Evolutionary conservation across 2,329 filamentous ascomycete species (phyloP).

Genomic region (Colletotrichum limetticola): DNA sequence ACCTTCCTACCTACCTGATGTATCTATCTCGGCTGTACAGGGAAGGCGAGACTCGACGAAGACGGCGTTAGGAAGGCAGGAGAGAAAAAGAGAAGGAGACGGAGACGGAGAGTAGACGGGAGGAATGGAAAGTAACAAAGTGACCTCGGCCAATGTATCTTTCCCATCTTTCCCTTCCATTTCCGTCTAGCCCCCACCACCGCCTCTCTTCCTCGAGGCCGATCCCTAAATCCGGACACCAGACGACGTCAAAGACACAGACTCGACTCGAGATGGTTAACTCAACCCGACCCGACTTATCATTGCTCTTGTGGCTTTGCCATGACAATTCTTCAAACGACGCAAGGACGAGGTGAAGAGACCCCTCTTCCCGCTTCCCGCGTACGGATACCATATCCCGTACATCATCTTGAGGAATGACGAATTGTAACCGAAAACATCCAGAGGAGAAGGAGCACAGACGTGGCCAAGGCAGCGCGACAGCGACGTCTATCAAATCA

Average conservation of each 20-base stretch:
- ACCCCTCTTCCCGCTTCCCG: background rate
- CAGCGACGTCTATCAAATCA: background rate
- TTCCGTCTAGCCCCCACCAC: background rate
- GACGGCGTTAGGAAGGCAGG: too few relatives aligned
- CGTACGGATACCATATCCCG: background rate
- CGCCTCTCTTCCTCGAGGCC: background rate
- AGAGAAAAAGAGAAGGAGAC: too few relatives aligned
- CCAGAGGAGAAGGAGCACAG: background rate
- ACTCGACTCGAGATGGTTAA: background rate
- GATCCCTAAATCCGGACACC: background rate
- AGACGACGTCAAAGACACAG: background rate
- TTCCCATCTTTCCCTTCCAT: background rate
- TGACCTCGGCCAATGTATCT: background rate
- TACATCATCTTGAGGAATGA: background rate
- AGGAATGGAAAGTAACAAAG: background rate
- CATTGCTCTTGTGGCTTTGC: background rate
- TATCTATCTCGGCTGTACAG: too few relatives aligned
- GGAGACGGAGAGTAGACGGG: too few relatives aligned
- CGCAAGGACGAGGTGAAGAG: background rate
- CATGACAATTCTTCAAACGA: constrained; percentile 24
- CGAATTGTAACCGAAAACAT: background rate
- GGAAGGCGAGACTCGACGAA: too few relatives aligned
- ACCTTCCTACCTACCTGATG: too few relatives aligned
- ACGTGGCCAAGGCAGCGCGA: background rate
- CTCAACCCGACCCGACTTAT: background rate